A percentile compares a stretch with the other conserved stretches of the same genome.
phyloP scores from a whole-genome alignment of 169 alveolate genomes.

The Cryptosporidium tyzzeri region DNA sequence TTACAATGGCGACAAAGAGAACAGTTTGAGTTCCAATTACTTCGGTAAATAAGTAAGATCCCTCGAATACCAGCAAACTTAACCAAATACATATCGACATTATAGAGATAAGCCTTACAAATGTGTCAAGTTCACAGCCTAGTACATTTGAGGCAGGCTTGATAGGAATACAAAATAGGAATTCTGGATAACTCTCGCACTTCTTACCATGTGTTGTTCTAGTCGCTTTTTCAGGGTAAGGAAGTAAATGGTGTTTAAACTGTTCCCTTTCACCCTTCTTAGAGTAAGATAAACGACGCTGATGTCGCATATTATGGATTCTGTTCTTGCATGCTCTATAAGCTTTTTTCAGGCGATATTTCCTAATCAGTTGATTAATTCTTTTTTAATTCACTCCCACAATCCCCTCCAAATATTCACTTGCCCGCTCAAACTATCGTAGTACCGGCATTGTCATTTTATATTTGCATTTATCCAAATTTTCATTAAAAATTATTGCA shows the following conservation, averaged over 20 bases:
- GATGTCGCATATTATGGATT: slow-evolving; percentile 70
- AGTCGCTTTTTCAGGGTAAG: slow-evolving; percentile 43
- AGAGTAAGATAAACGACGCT: slow-evolving; percentile 53
- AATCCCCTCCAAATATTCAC: not conserved
- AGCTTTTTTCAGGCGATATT: not conserved
- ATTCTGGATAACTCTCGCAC: slow-evolving; percentile 55
- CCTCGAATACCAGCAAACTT: slow-evolving; percentile 13
- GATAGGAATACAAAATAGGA: slow-evolving; percentile 54
- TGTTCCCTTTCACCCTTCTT: slow-evolving; percentile 52
- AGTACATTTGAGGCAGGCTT: slow-evolving; percentile 50
- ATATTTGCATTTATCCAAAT: not conserved
- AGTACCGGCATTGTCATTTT: slow-evolving; percentile 9
- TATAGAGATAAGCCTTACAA: slow-evolving; percentile 20
- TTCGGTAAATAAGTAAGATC: slow-evolving; percentile 30
- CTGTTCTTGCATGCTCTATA: slow-evolving; percentile 19
- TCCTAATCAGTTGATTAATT: not conserved
- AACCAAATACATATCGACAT: slow-evolving; percentile 54
- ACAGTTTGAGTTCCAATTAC: slow-evolving; percentile 20
- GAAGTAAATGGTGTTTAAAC: slow-evolving; percentile 55
- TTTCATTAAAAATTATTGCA: not conserved
- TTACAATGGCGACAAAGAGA: not conserved
- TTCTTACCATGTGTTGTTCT: not conserved
- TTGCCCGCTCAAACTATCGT: slow-evolving; percentile 5
- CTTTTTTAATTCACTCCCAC: not conserved
- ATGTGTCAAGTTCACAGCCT: slow-evolving; percentile 60